phyloP scores from a whole-genome alignment of 148 eudicot genomes.

The Talinum fruticosum region DNA sequence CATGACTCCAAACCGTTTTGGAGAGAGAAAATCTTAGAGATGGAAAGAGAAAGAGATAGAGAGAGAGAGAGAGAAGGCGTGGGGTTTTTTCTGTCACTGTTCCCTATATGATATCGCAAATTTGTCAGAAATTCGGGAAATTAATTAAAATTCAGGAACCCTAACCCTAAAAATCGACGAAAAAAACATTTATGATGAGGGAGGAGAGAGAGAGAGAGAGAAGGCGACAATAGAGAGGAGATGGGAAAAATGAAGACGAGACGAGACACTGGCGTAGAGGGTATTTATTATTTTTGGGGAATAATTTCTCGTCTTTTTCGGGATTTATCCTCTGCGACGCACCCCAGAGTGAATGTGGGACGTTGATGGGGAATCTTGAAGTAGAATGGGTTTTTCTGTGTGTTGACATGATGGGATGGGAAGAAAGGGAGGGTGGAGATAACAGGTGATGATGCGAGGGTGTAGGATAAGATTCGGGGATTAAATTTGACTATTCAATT shows the following conservation, averaged over 20 bases:
- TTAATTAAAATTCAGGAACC: neutral
- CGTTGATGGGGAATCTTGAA: neutral
- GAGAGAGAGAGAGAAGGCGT: neutral
- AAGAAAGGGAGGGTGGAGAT: constrained; percentile 12
- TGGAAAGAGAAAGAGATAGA: neutral
- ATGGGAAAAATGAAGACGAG: neutral
- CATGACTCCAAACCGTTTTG: constrained; percentile 15
- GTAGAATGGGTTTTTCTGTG: too few relatives aligned
- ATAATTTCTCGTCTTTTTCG: neutral
- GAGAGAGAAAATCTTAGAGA: neutral
- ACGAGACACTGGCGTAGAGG: constrained; percentile 4
- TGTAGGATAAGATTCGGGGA: neutral
- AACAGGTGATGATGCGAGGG: neutral
- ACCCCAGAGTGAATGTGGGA: neutral
- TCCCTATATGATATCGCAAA: neutral
- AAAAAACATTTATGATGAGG: neutral
- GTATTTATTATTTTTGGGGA: constrained; percentile 7
- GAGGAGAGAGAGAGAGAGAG: neutral
- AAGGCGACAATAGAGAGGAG: constrained; percentile 1
- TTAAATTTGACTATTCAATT: constrained; percentile 13
- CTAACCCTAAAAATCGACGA: neutral
- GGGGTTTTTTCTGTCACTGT: neutral
- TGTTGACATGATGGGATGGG: neutral
- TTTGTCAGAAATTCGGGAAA: neutral
- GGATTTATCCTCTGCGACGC: constrained; percentile 11